These are phyloP conservation scores for Blastobotrys peoriensis DNA, from an alignment of 805 yeast genomes.

Conservation along the genomic window DNA sequence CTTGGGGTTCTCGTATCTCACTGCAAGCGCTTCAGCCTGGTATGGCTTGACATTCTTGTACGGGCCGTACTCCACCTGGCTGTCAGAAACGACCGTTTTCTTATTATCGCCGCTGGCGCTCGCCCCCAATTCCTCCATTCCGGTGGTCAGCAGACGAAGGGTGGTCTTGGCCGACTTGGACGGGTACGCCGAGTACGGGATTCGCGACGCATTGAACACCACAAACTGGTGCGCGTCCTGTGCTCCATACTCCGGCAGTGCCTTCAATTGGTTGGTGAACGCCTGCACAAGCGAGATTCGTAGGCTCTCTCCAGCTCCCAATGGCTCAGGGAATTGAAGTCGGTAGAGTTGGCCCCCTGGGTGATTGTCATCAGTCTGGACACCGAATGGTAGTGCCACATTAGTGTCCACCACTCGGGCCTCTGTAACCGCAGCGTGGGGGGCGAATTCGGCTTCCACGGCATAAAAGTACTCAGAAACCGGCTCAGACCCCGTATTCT, in stretches of 20 bases:
- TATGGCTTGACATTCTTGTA: conserved; percentile 41
- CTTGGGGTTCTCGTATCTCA: conserved; percentile 56
- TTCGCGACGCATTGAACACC: conserved; percentile 46
- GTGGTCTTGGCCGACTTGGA: conserved; percentile 33
- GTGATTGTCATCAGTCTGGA: conserved; percentile 25
- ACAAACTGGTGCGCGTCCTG: conserved; percentile 60
- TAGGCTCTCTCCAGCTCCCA: conserved; percentile 54
- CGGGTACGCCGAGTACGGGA: conserved; percentile 55
- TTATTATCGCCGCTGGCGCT: conserved; percentile 36
- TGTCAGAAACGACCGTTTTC: conserved; percentile 18
- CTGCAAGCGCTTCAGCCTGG: conserved; percentile 42
- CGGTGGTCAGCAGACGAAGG: conserved; percentile 14
- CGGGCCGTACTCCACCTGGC: conserved; percentile 51
- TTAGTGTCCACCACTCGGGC: conserved; percentile 30
- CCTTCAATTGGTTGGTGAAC: conserved; percentile 42
- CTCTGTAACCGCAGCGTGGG: conserved; percentile 42
- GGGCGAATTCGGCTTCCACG: conserved; percentile 43
- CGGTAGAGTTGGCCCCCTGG: conserved; percentile 37
- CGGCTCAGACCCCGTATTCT: conserved; percentile 54
- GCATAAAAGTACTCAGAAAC: conserved; percentile 51
- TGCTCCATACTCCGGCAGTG: conserved; percentile 59
- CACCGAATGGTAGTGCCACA: conserved; percentile 22
- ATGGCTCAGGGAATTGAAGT: conserved; percentile 54
- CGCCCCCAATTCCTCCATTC: conserved; percentile 25
- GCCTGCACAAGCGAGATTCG: conserved; percentile 46